A percentile compares a stretch with the other conserved stretches of the same genome.
Conservation (phyloP, 768 basidiomycete species). For the Phanerochaete sordida region DNA sequence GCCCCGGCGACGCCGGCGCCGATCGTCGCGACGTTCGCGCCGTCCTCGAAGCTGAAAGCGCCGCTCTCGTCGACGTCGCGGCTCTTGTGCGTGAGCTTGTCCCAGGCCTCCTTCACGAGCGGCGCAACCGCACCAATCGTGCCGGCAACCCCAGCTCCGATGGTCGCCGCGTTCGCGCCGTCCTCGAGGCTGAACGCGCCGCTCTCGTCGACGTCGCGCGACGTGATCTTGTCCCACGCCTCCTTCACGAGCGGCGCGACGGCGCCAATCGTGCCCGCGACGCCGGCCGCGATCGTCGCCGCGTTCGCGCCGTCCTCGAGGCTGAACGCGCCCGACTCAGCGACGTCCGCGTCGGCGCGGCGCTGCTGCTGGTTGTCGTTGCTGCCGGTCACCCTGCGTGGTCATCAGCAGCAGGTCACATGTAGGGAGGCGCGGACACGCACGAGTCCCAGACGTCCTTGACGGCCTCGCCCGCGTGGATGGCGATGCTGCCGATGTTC, state of each 20-base stretch:
- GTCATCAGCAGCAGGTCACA: background rate
- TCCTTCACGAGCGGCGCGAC: background rate
- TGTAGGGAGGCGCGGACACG: background rate
- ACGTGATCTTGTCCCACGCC: background rate
- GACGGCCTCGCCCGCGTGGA: background rate
- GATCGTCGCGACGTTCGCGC: background rate
- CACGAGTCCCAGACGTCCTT: background rate
- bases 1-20: background rate
- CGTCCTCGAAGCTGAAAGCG: background rate
- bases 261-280: background rate
- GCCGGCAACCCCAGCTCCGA: background rate
- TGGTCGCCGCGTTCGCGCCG: background rate
- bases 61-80: background rate
- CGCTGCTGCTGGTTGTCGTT: background rate
- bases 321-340: background rate
- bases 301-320: slow-evolving; percentile 1
- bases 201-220: background rate
- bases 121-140: background rate
- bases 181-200: background rate
- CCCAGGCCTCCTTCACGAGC: background rate
- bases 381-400: background rate
- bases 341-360: background rate
- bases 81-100: background rate
- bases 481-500: slow-evolving; percentile 1
- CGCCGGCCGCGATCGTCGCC: background rate